Evolutionary conservation across 805 yeast species (phyloP), one percentile per base, ranked within the genome.

Genomic region (Saccharomycopsis fermentans): DNA sequence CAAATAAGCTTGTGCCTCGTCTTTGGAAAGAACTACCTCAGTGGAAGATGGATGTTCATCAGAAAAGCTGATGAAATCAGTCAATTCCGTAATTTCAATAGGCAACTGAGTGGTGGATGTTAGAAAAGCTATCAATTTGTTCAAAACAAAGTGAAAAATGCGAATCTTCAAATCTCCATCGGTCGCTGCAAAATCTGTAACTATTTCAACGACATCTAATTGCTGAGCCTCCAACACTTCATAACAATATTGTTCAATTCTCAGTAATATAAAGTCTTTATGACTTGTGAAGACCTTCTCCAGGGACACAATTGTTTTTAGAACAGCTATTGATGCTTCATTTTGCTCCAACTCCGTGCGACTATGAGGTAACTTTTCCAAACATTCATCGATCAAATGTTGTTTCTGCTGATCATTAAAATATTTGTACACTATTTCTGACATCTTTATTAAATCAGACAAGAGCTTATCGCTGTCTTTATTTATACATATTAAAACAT

Each of bases 181-280:
- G 27, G 29, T 37, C 4, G 35, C 43, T 11, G 57, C 24, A 17
- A 60, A 37, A 12, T n/a, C 21, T n/a, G 51, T 48, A 16, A 60
- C 24, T 26, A 21, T 32, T 3, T 54, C 56, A 21, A 56, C n/a
- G 6, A 34, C 17, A 19, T 35, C 16, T 3, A 16, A 27, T 8
- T 56, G 39, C 4, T 32, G 16, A 50, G n/a, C n/a, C 14, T 9
- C 48, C 48, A 59, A 39, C 5, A 37, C 14, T 2, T 53, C 16
- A 24, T 43, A 47, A 53, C 63, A 58, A 36, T 58, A 60, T n/a
- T 48, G 12, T 27, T 58, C 32, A 9, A 60, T 19, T 17, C 47
- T 16, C 6, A 54, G 52, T 19, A 47, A 56, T 5, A 55, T 36
- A n/a, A 12, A 3, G 4, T 14, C n/a, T 36, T 47, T 52, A n/a